Percentiles rank a stretch among this genome's conserved stretches.
Conservation (phyloP, 352 stramenopile genomes). For the Pythium plurisporium region DNA sequence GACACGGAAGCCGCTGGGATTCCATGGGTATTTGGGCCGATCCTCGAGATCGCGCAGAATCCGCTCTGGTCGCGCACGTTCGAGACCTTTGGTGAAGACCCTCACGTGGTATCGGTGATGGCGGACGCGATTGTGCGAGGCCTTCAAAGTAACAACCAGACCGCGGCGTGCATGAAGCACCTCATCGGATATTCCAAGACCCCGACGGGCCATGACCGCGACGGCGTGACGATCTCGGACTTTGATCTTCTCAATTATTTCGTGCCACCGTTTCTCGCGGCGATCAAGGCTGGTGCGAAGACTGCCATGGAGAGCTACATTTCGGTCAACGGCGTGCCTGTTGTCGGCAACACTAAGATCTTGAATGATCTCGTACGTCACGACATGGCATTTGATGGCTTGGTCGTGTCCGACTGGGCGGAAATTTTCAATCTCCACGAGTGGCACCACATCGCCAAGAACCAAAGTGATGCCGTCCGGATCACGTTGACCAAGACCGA, state of each 20-base stretch:
- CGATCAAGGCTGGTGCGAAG: slow-evolving; percentile 74
- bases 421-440: slow-evolving; percentile 72
- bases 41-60: slow-evolving; percentile 66
- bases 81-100: slow-evolving; percentile 87
- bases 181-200: slow-evolving; percentile 88
- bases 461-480: slow-evolving; percentile 32
- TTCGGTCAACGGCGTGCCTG: slow-evolving; percentile 89
- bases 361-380: slow-evolving; percentile 42
- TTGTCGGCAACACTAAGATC: slow-evolving; percentile 75
- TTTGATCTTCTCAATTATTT: slow-evolving; percentile 87
- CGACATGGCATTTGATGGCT: slow-evolving; percentile 59
- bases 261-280: slow-evolving; percentile 75
- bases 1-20: slow-evolving; percentile 68
- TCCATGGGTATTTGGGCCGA: slow-evolving; percentile 75
- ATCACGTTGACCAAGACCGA: slow-evolving; percentile 49
- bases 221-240: slow-evolving; percentile 62
- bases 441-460: slow-evolving; percentile 50
- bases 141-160: slow-evolving; percentile 26
- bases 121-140: slow-evolving; percentile 39
- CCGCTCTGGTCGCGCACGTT: slow-evolving; percentile 62
- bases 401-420: slow-evolving; percentile 77
- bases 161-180: slow-evolving; percentile 68
- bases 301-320: slow-evolving; percentile 94
- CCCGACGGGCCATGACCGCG: slow-evolving; percentile 76
- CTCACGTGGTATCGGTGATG: slow-evolving; percentile 49